These are phyloP conservation scores for Centaurea solstitialis DNA, from an alignment of 129 eudicot species.

Conservation along the genomic window DNA sequence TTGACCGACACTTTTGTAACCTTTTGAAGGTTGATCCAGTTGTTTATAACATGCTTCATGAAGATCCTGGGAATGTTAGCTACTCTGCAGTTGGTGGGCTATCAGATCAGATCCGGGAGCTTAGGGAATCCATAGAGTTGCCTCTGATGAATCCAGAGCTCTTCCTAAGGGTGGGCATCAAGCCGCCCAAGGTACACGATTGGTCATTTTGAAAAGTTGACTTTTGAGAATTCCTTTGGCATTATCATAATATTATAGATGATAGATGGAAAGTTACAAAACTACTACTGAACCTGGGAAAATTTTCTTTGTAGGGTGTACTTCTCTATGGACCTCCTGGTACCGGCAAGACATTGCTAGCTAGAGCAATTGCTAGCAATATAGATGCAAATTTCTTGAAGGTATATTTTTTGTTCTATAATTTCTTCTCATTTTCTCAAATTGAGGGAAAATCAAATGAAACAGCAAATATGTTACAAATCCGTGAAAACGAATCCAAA, in stretches of 20 bases:
- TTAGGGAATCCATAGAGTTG: constrained; percentile 92
- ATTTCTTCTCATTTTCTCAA: constrained; percentile 5
- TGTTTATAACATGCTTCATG: constrained; percentile 97
- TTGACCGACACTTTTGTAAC: neutral
- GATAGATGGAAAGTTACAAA: neutral
- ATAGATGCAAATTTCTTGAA: constrained; percentile 95
- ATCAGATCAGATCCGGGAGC: constrained; percentile 93
- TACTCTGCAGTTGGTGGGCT: constrained; percentile 98
- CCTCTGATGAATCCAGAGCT: constrained; percentile 99
- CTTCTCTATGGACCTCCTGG: constrained; percentile 99
- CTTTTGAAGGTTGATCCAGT: constrained; percentile 86
- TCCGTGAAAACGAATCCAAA: neutral
- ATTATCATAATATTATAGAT: neutral
- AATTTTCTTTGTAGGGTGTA: constrained; percentile 63
- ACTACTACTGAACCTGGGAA: neutral
- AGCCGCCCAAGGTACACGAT: constrained; percentile 91
- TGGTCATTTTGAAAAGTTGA: neutral
- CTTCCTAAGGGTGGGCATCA: constrained; percentile 90
- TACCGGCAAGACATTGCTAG: constrained; percentile 91
- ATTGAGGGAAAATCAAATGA: neutral
- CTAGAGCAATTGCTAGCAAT: constrained; percentile 98
- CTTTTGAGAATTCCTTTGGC: neutral
- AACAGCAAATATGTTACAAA: neutral
- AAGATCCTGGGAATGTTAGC: constrained; percentile 97
- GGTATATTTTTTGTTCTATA: constrained; percentile 35